phyloP scores from a whole-genome alignment of 2,329 filamentous ascomycete species.

The Bipolaris oryzae region DNA sequence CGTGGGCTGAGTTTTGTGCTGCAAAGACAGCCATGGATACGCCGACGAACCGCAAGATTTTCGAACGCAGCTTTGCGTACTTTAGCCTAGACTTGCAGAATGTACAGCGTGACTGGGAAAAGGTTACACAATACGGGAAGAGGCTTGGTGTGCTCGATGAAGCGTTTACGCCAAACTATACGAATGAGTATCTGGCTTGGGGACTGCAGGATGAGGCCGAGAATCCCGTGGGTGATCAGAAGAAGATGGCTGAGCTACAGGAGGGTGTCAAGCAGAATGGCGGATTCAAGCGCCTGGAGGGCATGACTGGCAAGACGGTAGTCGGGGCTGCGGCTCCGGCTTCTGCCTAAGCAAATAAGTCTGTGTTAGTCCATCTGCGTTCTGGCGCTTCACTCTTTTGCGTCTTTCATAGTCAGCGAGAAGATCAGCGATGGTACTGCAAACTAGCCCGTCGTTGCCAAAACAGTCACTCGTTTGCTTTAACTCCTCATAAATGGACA shows the following conservation, averaged over 20 bases:
- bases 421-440: not conserved
- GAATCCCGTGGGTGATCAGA: slow-evolving; percentile 75
- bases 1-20: slow-evolving; percentile 72
- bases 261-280: slow-evolving; percentile 68
- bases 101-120: slow-evolving; percentile 74
- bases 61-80: slow-evolving; percentile 78
- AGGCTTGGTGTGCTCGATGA: slow-evolving; percentile 70
- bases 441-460: not conserved
- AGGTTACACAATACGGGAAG: slow-evolving; percentile 79
- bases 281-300: slow-evolving; percentile 63
- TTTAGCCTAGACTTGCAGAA: slow-evolving; percentile 78
- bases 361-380: not conserved
- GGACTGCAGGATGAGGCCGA: slow-evolving; percentile 65
- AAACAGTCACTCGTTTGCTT: not conserved
- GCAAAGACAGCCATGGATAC: slow-evolving; percentile 75
- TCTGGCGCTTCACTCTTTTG: slow-evolving; percentile 7
- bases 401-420: not conserved
- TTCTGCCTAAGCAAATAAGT: not conserved
- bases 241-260: slow-evolving; percentile 73
- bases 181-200: slow-evolving; percentile 73
- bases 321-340: slow-evolving; percentile 24
- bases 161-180: slow-evolving; percentile 73
- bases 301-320: slow-evolving; percentile 19
- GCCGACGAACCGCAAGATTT: slow-evolving; percentile 75
- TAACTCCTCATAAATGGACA: not conserved